These are phyloP conservation scores for Fraxinus platypoda DNA, from an alignment of 305 asterid species.

Conservation along the genomic window DNA sequence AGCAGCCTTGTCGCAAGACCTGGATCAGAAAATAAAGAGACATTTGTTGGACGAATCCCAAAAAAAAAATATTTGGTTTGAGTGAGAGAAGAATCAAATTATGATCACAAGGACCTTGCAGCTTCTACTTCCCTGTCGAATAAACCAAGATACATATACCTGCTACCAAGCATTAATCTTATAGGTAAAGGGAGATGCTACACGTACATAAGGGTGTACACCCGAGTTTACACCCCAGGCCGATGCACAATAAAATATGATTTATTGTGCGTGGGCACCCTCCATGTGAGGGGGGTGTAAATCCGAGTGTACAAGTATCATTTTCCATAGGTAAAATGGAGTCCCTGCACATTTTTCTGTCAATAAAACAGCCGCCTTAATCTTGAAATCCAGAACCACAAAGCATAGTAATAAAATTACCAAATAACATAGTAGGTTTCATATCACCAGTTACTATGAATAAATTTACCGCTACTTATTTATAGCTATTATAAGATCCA, in stretches of 20 bases:
- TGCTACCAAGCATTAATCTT: slow-evolving; percentile 55
- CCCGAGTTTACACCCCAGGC: no score
- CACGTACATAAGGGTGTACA: no score
- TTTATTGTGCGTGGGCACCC: no score
- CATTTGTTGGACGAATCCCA: slow-evolving; percentile 24
- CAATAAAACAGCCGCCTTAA: slow-evolving; percentile 30
- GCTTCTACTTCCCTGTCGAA: slow-evolving; percentile 68
- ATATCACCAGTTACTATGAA: background rate
- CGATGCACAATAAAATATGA: no score
- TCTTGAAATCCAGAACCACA: slow-evolving; percentile 11
- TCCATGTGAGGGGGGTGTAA: no score
- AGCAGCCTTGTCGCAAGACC: slow-evolving; percentile 83
- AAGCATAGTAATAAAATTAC: slow-evolving; percentile 14
- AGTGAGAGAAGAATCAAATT: slow-evolving; percentile 21
- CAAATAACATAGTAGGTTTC: slow-evolving; percentile 4
- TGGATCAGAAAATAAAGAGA: slow-evolving; percentile 38
- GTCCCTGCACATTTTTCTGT: slow-evolving; percentile 22
- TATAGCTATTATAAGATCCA: slow-evolving; percentile 12
- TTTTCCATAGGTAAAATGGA: slow-evolving; percentile 22
- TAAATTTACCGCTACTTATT: background rate
- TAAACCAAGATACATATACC: slow-evolving; percentile 70
- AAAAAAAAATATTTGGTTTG: slow-evolving; percentile 22
- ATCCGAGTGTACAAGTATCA: no score
- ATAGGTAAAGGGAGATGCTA: slow-evolving; percentile 4
- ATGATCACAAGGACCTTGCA: slow-evolving; percentile 63